Percentiles rank a stretch among this genome's conserved stretches.
These are phyloP conservation scores for Oligophagozyma castellii DNA, from an alignment of 1,139 yeast genomes.

Conservation along the genomic window DNA sequence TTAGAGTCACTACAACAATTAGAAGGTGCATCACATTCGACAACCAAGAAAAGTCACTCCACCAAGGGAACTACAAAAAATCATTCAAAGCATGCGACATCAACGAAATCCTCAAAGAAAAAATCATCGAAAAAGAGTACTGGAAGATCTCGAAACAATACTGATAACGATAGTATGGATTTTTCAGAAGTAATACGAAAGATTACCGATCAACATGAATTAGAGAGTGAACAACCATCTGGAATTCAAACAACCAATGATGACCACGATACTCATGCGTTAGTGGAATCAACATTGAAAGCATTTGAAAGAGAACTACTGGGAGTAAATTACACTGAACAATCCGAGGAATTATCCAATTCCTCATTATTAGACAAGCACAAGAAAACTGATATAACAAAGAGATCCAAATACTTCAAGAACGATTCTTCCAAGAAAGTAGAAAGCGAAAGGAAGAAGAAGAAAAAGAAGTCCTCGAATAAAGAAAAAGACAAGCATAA, in stretches of 20 bases:
- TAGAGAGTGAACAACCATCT: neutral
- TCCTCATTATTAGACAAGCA: conserved; percentile 2
- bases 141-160: conserved; percentile 2
- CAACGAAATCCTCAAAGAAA: conserved; percentile 1
- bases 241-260: conserved; percentile 4
- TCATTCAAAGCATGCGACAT: conserved; percentile 2
- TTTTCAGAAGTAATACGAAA: neutral
- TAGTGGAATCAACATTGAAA: conserved; percentile 22
- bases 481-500: neutral
- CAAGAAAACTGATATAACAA: neutral
- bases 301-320: conserved; percentile 22
- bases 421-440: too few relatives aligned
- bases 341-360: conserved; percentile 1
- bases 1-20: conserved; percentile 5
- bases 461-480: neutral
- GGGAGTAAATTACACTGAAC: conserved; percentile 4
- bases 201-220: neutral
- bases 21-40: conserved; percentile 4
- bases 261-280: conserved; percentile 21
- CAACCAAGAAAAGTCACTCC: conserved; percentile 3
- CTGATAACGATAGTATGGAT: conserved; percentile 3
- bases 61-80: conserved; percentile 3
- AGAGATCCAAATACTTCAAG: too few relatives aligned
- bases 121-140: conserved; percentile 4
- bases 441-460: neutral